Evolutionary conservation across 2,329 filamentous ascomycete species (phyloP).

Genomic region (Neonectria sp.): DNA sequence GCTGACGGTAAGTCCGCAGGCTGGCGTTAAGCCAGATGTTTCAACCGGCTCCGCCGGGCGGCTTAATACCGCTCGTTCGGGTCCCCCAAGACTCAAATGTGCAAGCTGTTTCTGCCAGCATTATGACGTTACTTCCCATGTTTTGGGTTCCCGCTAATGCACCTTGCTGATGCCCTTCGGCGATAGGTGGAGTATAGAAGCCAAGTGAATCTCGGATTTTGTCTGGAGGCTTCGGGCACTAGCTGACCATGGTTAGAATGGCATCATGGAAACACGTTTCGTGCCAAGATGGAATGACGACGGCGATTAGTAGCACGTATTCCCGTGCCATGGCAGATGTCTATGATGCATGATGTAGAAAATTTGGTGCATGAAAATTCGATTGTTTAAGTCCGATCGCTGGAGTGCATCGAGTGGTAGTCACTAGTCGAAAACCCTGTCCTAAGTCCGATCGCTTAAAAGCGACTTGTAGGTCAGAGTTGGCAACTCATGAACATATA

Average conservation of each 20-base stretch:
- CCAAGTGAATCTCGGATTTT: not conserved
- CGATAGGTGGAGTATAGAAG: slow-evolving; percentile 8
- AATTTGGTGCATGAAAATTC: not conserved
- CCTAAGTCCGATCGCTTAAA: slow-evolving; percentile 16
- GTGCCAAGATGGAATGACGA: slow-evolving; percentile 10
- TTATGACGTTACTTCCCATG: slow-evolving; percentile 14
- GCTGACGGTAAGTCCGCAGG: slow-evolving; percentile 13
- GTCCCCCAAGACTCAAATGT: not conserved
- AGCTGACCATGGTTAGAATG: slow-evolving; percentile 12
- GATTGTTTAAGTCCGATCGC: not conserved
- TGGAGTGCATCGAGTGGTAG: not conserved
- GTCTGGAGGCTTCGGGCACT: slow-evolving; percentile 3
- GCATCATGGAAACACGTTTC: not conserved
- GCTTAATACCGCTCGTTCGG: slow-evolving; percentile 3
- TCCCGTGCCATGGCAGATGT: not conserved
- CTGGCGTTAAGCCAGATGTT: not conserved
- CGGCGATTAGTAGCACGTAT: slow-evolving; percentile 14
- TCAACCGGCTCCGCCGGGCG: not conserved
- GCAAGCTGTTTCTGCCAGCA: not conserved
- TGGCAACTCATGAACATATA: slow-evolving; percentile 12
- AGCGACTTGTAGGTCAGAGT: not conserved
- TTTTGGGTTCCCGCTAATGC: slow-evolving; percentile 23
- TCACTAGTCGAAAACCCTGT: not conserved
- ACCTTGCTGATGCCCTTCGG: slow-evolving; percentile 27
- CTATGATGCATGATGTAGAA: not conserved